Evolutionary conservation across 116 monocot genomes (phyloP).

Genomic region (Zostera marina): DNA sequence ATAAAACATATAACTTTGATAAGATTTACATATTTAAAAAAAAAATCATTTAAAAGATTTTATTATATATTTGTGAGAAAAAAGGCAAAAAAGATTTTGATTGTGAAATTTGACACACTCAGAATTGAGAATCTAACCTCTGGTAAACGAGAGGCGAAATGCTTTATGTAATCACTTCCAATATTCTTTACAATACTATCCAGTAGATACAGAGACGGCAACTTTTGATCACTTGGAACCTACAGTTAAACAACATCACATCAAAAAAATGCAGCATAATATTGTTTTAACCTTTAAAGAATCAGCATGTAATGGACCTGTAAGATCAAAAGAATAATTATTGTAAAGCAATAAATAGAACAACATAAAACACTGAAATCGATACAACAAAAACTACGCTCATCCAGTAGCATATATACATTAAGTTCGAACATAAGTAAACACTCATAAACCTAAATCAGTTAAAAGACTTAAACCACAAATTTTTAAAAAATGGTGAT

Average conservation of each 20-base stretch:
- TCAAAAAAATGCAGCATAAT: slow-evolving; percentile 2
- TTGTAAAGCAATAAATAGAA: too few relatives aligned
- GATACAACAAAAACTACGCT: too few relatives aligned
- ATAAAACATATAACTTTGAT: not conserved
- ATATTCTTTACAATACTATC: slow-evolving; percentile 99
- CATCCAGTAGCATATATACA: too few relatives aligned
- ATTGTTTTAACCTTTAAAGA: not conserved
- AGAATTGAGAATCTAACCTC: slow-evolving; percentile 50
- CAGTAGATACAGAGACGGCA: slow-evolving; percentile 95
- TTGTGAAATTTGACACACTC: not conserved
- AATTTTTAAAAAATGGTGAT: too few relatives aligned
- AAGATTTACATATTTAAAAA: too few relatives aligned
- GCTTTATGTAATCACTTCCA: slow-evolving; percentile 88
- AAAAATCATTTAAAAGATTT: too few relatives aligned
- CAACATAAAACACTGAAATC: too few relatives aligned
- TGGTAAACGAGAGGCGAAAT: slow-evolving; percentile 74
- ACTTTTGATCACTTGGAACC: slow-evolving; percentile 91
- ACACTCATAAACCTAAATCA: too few relatives aligned
- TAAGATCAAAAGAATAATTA: too few relatives aligned
- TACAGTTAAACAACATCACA: slow-evolving; percentile 15
- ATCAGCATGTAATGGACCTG: not conserved
- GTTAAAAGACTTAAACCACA: too few relatives aligned
- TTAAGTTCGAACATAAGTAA: too few relatives aligned
- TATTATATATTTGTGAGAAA: too few relatives aligned
- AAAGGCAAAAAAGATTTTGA: not conserved